phyloP scores from a whole-genome alignment of 805 yeast genomes.

The Saturnispora bothae region DNA sequence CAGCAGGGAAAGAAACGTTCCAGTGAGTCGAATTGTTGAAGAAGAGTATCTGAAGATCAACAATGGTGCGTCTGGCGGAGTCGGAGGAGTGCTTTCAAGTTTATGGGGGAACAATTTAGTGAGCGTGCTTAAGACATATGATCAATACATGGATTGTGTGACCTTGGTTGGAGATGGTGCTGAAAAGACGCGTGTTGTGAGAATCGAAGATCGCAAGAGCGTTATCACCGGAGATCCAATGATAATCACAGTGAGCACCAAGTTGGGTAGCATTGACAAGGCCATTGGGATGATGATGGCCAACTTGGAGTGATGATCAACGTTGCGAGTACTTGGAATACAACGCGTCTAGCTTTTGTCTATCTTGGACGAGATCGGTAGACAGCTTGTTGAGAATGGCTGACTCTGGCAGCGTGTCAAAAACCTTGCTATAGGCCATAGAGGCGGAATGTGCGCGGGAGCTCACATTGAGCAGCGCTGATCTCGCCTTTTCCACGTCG shows the following conservation, averaged over 20 bases:
- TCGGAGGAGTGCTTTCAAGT: neutral
- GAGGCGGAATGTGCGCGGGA: neutral
- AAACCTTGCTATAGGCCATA: neutral
- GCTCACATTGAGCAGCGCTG: too few species aligned
- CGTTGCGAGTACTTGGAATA: too few species aligned
- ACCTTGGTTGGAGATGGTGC: constrained; percentile 35
- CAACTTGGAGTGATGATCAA: too few species aligned
- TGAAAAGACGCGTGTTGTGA: constrained; percentile 37
- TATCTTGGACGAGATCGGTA: neutral
- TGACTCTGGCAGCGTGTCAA: constrained; percentile 7
- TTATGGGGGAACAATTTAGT: constrained; percentile 14
- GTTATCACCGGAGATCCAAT: constrained; percentile 62
- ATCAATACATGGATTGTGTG: constrained; percentile 49
- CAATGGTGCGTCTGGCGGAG: neutral
- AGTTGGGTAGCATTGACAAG: constrained; percentile 51
- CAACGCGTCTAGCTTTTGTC: too few species aligned
- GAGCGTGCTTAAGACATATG: constrained; percentile 29
- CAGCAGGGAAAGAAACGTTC: constrained; percentile 32
- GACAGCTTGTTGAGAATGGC: too few species aligned
- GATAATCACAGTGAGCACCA: constrained; percentile 49
- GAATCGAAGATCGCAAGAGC: constrained; percentile 47
- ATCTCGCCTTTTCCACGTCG: too few species aligned
- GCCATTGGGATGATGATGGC: constrained; percentile 19
- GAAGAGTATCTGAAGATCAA: constrained; percentile 29
- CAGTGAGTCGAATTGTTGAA: constrained; percentile 30